Evolutionary conservation across 2,329 filamentous ascomycete species (phyloP).

Genomic region (Fusarium odoratissimum): DNA sequence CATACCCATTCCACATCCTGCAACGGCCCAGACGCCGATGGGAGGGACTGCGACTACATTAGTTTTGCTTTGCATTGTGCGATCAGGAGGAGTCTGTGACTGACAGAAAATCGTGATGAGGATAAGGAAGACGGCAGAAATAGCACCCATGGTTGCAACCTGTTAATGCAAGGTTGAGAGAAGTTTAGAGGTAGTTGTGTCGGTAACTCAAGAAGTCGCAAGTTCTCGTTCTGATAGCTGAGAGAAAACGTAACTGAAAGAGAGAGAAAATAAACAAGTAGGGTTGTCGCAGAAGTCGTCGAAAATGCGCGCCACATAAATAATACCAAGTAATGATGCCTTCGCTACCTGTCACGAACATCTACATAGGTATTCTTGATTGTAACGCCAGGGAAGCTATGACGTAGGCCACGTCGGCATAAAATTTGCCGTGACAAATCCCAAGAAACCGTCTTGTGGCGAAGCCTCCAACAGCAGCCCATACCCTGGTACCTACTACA

Average conservation of each 20-base stretch:
- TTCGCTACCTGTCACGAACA: not conserved
- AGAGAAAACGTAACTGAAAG: not conserved
- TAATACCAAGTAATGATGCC: conserved; percentile 19
- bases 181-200: not conserved
- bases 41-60: conserved; percentile 68
- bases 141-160: conserved; percentile 59
- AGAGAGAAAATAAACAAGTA: not conserved
- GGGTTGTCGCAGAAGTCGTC: not conserved
- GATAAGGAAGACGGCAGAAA: conserved; percentile 61
- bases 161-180: not conserved
- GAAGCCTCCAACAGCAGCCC: not conserved
- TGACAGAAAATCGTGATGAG: conserved; percentile 65
- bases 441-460: conserved; percentile 2
- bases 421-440: conserved; percentile 18
- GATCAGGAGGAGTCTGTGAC: conserved; percentile 36
- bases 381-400: conserved; percentile 9
- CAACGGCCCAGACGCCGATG: conserved; percentile 70
- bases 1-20: conserved; percentile 70
- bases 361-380: not conserved
- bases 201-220: not conserved
- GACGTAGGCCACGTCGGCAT: conserved; percentile 29
- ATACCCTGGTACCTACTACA: not conserved
- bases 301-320: conserved; percentile 19
- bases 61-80: conserved; percentile 16
- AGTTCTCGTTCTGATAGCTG: not conserved